A percentile compares a stretch with the other conserved stretches of the same genome.
These are phyloP conservation scores for Artemisia annua DNA, from an alignment of 129 eudicot species.

Conservation along the genomic window DNA sequence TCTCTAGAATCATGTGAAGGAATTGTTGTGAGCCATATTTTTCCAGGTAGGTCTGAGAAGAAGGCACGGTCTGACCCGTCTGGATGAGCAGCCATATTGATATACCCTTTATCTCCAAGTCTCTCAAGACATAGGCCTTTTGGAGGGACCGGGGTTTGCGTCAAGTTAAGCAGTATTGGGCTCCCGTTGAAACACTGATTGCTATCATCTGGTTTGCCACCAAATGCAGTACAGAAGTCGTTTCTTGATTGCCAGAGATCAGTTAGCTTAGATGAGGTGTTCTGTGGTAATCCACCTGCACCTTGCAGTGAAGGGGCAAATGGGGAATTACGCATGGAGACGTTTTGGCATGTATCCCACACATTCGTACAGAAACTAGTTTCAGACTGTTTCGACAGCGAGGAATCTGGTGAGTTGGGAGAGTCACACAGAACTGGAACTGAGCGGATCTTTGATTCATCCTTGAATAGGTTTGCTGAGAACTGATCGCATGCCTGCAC, in stretches of 20 bases:
- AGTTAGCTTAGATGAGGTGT: slow-evolving; percentile 58
- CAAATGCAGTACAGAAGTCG: slow-evolving; percentile 70
- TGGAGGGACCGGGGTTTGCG: slow-evolving; percentile 41
- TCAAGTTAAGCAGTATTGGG: slow-evolving; percentile 49
- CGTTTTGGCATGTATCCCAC: slow-evolving; percentile 68
- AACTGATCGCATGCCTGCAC: slow-evolving; percentile 83
- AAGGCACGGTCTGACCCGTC: slow-evolving; percentile 91
- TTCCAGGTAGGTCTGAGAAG: slow-evolving; percentile 73
- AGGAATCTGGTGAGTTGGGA: slow-evolving; percentile 40
- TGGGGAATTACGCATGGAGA: slow-evolving; percentile 60
- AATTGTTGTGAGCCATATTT: slow-evolving; percentile 69
- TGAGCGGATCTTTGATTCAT: slow-evolving; percentile 44
- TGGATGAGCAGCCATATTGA: slow-evolving; percentile 91
- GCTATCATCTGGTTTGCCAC: slow-evolving; percentile 43
- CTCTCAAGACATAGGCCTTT: slow-evolving; percentile 79
- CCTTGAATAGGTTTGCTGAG: slow-evolving; percentile 61
- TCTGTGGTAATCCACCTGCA: slow-evolving; percentile 45
- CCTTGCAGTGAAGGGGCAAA: slow-evolving; percentile 79
- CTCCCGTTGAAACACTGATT: slow-evolving; percentile 59
- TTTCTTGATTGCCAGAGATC: slow-evolving; percentile 77
- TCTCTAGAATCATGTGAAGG: slow-evolving; percentile 67
- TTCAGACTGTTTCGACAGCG: slow-evolving; percentile 30
- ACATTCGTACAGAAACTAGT: slow-evolving; percentile 57
- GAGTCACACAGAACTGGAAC: slow-evolving; percentile 80
- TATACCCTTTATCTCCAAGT: slow-evolving; percentile 57